A percentile compares a stretch with the other conserved stretches of the same genome.
phyloP scores from a whole-genome alignment of 2,329 filamentous ascomycete species.

The Penicillium fuscoglaucum region DNA sequence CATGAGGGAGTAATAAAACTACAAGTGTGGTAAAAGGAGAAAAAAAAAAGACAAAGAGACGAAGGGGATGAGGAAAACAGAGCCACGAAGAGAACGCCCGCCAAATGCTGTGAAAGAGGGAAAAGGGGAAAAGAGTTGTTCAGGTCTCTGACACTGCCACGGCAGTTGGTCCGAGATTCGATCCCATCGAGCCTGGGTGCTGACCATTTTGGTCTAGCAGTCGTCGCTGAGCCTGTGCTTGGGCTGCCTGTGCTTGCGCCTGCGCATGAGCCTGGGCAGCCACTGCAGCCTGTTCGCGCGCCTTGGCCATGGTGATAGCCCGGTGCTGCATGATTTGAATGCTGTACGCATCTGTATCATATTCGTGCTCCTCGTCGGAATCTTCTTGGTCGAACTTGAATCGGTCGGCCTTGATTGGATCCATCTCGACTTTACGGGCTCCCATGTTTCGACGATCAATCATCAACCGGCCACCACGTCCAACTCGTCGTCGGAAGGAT shows the following conservation, averaged over 20 bases:
- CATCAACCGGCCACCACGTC: slow-evolving; percentile 80
- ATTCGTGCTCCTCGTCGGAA: slow-evolving; percentile 71
- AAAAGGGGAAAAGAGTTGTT: slow-evolving; percentile 22
- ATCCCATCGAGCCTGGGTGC: slow-evolving; percentile 18
- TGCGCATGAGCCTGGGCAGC: slow-evolving; percentile 47
- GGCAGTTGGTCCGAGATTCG: slow-evolving; percentile 33
- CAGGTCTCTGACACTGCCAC: slow-evolving; percentile 34
- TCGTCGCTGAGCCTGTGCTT: slow-evolving; percentile 39
- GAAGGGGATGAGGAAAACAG: slow-evolving; percentile 22
- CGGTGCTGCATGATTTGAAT: slow-evolving; percentile 59
- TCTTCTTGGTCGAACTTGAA: slow-evolving; percentile 90
- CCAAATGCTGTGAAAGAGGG: slow-evolving; percentile 33
- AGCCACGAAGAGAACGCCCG: slow-evolving; percentile 33
- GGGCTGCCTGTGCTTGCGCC: slow-evolving; percentile 42
- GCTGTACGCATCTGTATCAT: slow-evolving; percentile 71
- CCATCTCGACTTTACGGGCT: slow-evolving; percentile 51
- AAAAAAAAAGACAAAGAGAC: slow-evolving; percentile 22
- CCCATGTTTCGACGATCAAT: slow-evolving; percentile 78
- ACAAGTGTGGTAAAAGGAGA: slow-evolving; percentile 27
- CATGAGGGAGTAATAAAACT: slow-evolving; percentile 31
- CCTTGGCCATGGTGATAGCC: slow-evolving; percentile 50
- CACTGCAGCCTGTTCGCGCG: slow-evolving; percentile 43
- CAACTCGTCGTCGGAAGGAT: slow-evolving; percentile 79
- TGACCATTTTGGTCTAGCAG: slow-evolving; percentile 37
- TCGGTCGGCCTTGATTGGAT: slow-evolving; percentile 60